Conservation (phyloP, 768 basidiomycete genomes). For the Mycena epipterygia region DNA sequence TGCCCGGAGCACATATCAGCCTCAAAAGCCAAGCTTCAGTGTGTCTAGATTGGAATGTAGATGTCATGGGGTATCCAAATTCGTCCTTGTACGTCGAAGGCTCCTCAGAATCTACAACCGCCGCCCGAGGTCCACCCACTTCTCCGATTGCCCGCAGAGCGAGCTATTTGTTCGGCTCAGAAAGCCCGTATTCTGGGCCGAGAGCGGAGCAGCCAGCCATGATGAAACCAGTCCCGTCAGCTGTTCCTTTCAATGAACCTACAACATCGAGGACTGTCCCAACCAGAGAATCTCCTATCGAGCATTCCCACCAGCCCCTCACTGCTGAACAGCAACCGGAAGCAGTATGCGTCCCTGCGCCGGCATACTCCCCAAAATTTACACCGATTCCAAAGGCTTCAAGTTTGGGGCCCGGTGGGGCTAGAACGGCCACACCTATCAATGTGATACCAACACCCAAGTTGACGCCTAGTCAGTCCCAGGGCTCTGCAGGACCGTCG, state of each 20-base stretch:
- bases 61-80: conserved; percentile 46
- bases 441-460: background rate
- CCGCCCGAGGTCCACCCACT: background rate
- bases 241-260: background rate
- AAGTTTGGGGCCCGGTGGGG: too few relatives aligned
- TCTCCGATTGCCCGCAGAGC: background rate
- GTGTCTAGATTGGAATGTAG: conserved; percentile 64
- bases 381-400: background rate
- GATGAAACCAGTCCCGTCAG: background rate
- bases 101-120: background rate
- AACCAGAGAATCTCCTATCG: background rate
- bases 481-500: background rate
- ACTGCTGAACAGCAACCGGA: background rate
- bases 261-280: background rate
- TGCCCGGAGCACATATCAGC: conserved; percentile 54
- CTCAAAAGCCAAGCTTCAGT: conserved; percentile 69
- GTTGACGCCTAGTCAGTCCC: too few relatives aligned
- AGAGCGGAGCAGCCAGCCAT: background rate
- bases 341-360: background rate
- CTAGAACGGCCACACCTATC: too few relatives aligned
- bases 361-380: background rate
- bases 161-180: background rate
- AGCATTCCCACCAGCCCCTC: background rate
- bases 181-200: background rate
- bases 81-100: background rate